Percentiles rank a stretch among this genome's conserved stretches.
Evolutionary conservation across 1,139 yeast species (phyloP).

Genomic region (Yamadazyma songkhlaensis): DNA sequence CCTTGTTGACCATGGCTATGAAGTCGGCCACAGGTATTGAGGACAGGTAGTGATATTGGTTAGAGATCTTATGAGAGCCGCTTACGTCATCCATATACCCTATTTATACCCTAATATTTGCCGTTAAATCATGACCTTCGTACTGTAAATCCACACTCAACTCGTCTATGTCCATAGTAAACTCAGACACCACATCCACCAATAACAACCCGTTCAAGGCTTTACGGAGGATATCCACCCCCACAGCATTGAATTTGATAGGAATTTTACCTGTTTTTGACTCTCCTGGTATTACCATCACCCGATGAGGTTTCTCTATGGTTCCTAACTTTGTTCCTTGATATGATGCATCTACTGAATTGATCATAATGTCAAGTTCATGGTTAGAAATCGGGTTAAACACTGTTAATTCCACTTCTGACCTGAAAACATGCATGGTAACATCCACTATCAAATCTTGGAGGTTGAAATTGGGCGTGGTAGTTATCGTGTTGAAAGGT

Average conservation of each 20-base stretch:
- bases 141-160: slow-evolving; percentile 41
- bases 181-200: slow-evolving; percentile 44
- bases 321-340: slow-evolving; percentile 47
- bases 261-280: slow-evolving; percentile 45
- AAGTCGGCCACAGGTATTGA: too few relatives aligned
- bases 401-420: slow-evolving; percentile 50
- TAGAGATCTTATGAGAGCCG: too few relatives aligned
- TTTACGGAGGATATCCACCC: slow-evolving; percentile 45
- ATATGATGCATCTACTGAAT: slow-evolving; percentile 45
- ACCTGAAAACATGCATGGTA: slow-evolving; percentile 49
- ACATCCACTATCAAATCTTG: slow-evolving; percentile 17
- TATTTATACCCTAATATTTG: slow-evolving; percentile 35
- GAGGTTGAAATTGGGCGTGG: slow-evolving; percentile 5
- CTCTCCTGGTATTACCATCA: slow-evolving; percentile 49
- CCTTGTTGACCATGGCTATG: too few relatives aligned
- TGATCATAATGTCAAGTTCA: slow-evolving; percentile 35
- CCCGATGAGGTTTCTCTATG: slow-evolving; percentile 30
- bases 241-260: slow-evolving; percentile 44
- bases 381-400: slow-evolving; percentile 51
- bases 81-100: too few relatives aligned
- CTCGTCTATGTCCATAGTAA: slow-evolving; percentile 34
- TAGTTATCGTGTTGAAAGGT: neutral
- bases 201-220: slow-evolving; percentile 50
- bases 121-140: slow-evolving; percentile 32
- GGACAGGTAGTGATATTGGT: too few relatives aligned